Base-by-base conservation (phyloP, 176 grass and related monocot genomes). In the Cenchrus fungigraminus region DNA sequence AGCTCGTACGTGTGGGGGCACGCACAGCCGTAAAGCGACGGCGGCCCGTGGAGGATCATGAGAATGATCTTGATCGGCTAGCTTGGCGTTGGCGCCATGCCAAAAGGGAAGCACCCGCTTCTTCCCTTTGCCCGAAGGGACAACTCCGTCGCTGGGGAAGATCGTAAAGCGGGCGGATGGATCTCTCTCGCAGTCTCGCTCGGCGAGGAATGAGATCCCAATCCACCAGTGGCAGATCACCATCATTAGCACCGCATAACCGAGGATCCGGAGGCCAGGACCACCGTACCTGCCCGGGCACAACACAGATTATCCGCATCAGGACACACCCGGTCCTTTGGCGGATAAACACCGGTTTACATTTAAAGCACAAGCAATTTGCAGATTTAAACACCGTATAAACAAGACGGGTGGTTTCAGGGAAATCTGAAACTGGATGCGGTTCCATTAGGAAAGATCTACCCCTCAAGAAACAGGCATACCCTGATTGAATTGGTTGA, bases 161-260 rank as follows among this genome's bases (percentile, higher is more conserved):
- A 50, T 72, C 19, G 65, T 22, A 82, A 89, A 46, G 45, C 45
- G 45, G 71, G 83, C n/a, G 25, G 25, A 3, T 66, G 28, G 11
- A 52, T 52, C 51, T 66, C 58, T 25, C 25, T 40, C 29, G 68
- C 60, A 32, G 31, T 4, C 72, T 25, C 19, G 32, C 28, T 3
- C 1, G 78, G 29, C 51, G 66, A 78, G 19, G 89, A 91, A 87
- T 64, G 54, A 69, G 76, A 87, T 91, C 80, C 61, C 53, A 62
- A 32, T 25, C 47, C 46, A 73, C n/a, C 37, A 40, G 37, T 73
- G 85, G 68, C 69, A 80, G 73, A 87, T 87, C 70, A 74, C 79
- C 79, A 62, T 83, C 74, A 65, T 79, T 58, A 68, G 29, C 67
- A 86, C 59, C 67, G 79, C 59, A 32, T 34, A 87, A 78, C 66